Evolutionary conservation across 148 eudicot species (phyloP), one percentile per base, ranked within the genome.

Genomic region (Diospyros kaki): DNA sequence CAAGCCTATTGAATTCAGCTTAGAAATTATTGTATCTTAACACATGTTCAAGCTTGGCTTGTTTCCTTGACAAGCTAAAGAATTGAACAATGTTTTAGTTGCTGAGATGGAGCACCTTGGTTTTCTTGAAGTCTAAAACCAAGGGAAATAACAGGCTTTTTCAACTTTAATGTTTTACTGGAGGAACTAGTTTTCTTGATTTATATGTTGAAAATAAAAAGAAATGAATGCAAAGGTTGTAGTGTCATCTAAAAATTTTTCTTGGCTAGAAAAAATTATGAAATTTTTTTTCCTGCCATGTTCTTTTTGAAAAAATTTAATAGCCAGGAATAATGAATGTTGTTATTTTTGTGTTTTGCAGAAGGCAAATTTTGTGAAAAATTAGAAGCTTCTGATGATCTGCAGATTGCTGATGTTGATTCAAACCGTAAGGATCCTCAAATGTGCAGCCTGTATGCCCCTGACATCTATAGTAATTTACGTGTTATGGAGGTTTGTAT

Each of bases 371-470:
- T 40, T 83, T 69, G 73, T 40, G 73, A 72, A 64, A 78, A 80
- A 62, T 14, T 76, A 42, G 88, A 69, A 82, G 76, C 64, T 73
- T 84, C 83, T 54, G 76, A 79, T 45, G 82, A 66, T 71, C 75
- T 76, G 46, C 76, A 75, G 46, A 75, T 91, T 66, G 73, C 81
- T 48, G 87, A 91, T 78, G 87, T 93, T 79, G 98, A 93, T 82
- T 81, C 84, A n/a, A 85, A 83, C 73, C 78, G 82, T 68, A 89
- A 83, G 83, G 97, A 91, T 83, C 97, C 97, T 68, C 87, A 66
- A 73, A 86, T 91, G 97, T 93, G 98, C 78, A 81, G 89, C 79
- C 74, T 79, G 28, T 93, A 93, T 80, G 98, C 89, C 77, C 80
- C 87, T 72, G 89, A 89, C 70, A 91, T 93, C 79, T 87, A 85